Evolutionary conservation across 176 grass and related monocot species (phyloP).

Genomic region (Oryza australiensis): DNA sequence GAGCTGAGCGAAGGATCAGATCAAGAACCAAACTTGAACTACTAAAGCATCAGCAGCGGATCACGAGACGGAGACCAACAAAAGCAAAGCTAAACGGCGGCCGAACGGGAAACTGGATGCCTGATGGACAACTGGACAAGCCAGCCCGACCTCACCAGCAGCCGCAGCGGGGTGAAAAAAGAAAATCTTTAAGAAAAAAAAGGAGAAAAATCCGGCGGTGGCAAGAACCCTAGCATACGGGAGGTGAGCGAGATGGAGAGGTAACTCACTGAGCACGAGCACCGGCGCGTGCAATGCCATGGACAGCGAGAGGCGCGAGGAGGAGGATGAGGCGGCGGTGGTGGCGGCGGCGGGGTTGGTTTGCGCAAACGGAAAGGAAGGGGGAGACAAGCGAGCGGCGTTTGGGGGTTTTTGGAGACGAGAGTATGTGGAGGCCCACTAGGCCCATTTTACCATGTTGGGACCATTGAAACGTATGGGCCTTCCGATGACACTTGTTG

Average conservation of each 20-base stretch:
- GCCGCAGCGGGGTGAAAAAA: not conserved
- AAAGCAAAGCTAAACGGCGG: not conserved
- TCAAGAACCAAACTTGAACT: not conserved
- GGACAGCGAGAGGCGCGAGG: not conserved
- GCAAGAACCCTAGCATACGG: not conserved
- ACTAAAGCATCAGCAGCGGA: not conserved
- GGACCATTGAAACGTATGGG: not conserved
- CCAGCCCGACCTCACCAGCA: not conserved
- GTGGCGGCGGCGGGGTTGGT: not conserved
- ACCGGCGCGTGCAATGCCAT: conserved; percentile 68
- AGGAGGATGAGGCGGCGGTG: not conserved
- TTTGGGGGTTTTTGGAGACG: not conserved
- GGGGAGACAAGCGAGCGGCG: not conserved
- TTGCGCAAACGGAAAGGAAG: not conserved
- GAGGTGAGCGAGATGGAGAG: not conserved
- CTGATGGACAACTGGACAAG: not conserved
- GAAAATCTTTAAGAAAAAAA: not conserved
- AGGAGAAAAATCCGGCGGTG: not conserved
- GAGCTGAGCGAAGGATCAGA: not conserved
- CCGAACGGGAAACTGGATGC: not conserved
- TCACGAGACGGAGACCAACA: not conserved
- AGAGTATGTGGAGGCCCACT: not conserved
- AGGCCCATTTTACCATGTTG: not conserved
- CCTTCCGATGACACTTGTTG: not conserved
- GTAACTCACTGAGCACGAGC: conserved; percentile 70